A percentile compares a stretch with the other conserved stretches of the same genome.
These are phyloP conservation scores for Pseudogymnoascus sp. DNA, from an alignment of 2,329 filamentous ascomycete species.

Conservation along the genomic window DNA sequence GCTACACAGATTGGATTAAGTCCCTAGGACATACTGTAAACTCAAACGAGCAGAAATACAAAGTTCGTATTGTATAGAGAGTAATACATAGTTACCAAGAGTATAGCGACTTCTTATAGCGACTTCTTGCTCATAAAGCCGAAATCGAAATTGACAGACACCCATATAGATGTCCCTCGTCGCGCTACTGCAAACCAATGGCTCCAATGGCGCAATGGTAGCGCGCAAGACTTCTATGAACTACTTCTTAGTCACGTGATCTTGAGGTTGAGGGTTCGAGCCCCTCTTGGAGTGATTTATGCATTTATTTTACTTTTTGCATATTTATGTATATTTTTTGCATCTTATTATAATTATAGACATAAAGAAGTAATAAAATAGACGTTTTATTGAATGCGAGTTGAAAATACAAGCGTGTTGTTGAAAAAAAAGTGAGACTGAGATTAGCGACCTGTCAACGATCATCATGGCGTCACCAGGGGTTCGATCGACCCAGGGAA, in stretches of 20 bases:
- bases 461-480: background rate
- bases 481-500: background rate
- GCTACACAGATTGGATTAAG: background rate
- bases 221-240: background rate
- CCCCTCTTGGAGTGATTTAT: background rate
- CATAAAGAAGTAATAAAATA: background rate
- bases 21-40: background rate
- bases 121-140: too few relatives aligned
- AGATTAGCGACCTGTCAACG: background rate
- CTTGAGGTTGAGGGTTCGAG: conserved; percentile 6
- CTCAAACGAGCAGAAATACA: too few relatives aligned
- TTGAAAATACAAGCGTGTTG: background rate
- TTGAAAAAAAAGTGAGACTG: background rate
- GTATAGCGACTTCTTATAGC: too few relatives aligned
- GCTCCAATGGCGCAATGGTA: conserved; percentile 6
- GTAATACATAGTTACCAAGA: too few relatives aligned
- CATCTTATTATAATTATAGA: background rate
- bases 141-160: too few relatives aligned
- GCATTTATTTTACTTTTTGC: background rate
- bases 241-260: background rate
- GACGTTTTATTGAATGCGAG: background rate
- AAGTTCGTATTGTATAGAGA: too few relatives aligned
- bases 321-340: background rate
- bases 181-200: background rate
- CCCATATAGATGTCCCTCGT: background rate